These are phyloP conservation scores for Cornus kousa DNA, from an alignment of 148 eudicot species.

Conservation along the genomic window DNA sequence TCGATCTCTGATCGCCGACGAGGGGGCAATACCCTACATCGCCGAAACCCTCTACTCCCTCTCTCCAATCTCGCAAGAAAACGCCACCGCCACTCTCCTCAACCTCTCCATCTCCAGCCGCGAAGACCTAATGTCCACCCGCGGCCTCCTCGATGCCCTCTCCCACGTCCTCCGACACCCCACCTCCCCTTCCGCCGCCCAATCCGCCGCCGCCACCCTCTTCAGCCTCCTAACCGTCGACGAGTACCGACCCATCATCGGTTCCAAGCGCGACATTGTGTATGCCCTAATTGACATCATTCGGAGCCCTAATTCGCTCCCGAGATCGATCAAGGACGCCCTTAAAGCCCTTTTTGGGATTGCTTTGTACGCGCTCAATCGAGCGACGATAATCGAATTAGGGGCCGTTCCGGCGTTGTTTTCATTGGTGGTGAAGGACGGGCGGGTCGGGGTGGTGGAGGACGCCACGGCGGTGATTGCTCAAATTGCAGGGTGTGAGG, in stretches of 20 bases:
- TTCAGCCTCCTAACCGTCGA: slow-evolving; percentile 53
- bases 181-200: slow-evolving; percentile 43
- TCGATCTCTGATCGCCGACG: slow-evolving; percentile 63
- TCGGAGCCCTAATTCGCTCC: slow-evolving; percentile 29
- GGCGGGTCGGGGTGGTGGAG: slow-evolving; percentile 63
- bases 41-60: slow-evolving; percentile 70
- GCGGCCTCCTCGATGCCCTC: slow-evolving; percentile 65
- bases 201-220: slow-evolving; percentile 65
- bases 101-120: slow-evolving; percentile 71
- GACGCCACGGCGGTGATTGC: slow-evolving; percentile 90
- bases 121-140: slow-evolving; percentile 49
- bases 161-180: slow-evolving; percentile 64
- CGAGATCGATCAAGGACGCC: slow-evolving; percentile 59
- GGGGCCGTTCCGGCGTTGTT: slow-evolving; percentile 61
- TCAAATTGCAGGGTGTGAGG: slow-evolving; percentile 69
- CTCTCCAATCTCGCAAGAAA: slow-evolving; percentile 45
- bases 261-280: slow-evolving; percentile 65
- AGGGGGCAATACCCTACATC: slow-evolving; percentile 60
- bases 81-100: slow-evolving; percentile 71
- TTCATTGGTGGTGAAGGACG: slow-evolving; percentile 47
- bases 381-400: slow-evolving; percentile 51
- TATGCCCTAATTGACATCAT: slow-evolving; percentile 62
- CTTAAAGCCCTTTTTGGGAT: slow-evolving; percentile 74
- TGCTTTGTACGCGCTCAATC: slow-evolving; percentile 45
- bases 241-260: slow-evolving; percentile 51